Evolutionary conservation across 768 basidiomycete genomes (phyloP).

Genomic region (Auricularia cornea): DNA sequence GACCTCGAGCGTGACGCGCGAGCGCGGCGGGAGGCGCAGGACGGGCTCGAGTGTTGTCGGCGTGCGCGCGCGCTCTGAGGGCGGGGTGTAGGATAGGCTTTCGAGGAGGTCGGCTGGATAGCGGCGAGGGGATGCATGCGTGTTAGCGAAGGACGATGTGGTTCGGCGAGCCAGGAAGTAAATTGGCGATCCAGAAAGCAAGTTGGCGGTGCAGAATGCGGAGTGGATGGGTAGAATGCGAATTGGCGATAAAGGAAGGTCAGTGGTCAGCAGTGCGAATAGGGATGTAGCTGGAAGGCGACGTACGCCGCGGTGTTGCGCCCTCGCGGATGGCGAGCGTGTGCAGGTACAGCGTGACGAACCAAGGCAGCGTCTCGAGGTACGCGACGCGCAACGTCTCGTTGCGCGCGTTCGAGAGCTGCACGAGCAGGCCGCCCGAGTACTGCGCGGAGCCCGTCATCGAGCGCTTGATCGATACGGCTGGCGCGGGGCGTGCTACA

Average conservation of each 20-base stretch:
- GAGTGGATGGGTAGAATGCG: too few relatives aligned
- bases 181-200: too few relatives aligned
- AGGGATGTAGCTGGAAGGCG: too few relatives aligned
- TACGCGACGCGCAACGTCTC: constrained; percentile 48
- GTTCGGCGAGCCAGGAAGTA: too few relatives aligned
- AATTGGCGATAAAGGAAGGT: too few relatives aligned
- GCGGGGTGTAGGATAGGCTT: constrained; percentile 57
- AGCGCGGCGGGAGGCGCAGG: constrained; percentile 60
- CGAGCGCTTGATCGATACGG: constrained; percentile 44
- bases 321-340: constrained; percentile 53
- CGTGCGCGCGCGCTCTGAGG: constrained; percentile 52
- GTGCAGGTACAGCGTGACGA: constrained; percentile 80
- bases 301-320: constrained; percentile 40
- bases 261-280: too few relatives aligned
- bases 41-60: constrained; percentile 72
- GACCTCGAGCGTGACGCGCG: constrained; percentile 56
- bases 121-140: too few relatives aligned
- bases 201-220: too few relatives aligned
- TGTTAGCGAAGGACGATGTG: too few relatives aligned
- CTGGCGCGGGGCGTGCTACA: not conserved
- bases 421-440: constrained; percentile 60
- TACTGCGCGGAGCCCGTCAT: constrained; percentile 71
- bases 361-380: constrained; percentile 91
- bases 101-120: constrained; percentile 52
- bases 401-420: constrained; percentile 51